Base-by-base conservation (phyloP, 2,329 filamentous ascomycete species). In the Penicillium carneum region DNA sequence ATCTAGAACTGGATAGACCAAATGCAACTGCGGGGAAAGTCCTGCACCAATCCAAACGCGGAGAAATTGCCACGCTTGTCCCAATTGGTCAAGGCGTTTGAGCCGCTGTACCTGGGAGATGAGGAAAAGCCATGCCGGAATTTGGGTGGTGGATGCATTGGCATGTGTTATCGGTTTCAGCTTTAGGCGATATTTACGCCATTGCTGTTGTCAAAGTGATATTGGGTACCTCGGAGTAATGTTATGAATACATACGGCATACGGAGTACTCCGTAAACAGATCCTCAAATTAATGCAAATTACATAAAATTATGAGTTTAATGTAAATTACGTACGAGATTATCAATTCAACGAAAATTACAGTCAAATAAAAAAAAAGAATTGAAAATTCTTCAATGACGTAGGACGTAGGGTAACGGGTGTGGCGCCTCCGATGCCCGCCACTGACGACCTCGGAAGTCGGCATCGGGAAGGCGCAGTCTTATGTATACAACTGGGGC, bases 1-100 rank as follows among this genome's bases (percentile, higher is more conserved):
- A 52, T 26, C 1, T 31, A 10, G 18, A 38, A 7, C 4, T 20
- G 23, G n/a, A n/a, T 47, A 34, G 18, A 31, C 29, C 33, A 33
- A 34, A 5, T 26, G 41, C 9, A 29, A n/a, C 41, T 31, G 56
- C n/a, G 56, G 34, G 50, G 34, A 29, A 34, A 47, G 18, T 26
- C n/a, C 10, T 18, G 42, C 23, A 23, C 23, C 34, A 39, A 39
- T 41, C 11, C 43, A 26, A 41, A 48, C 9, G 18, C 42, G 33
- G 50, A 41, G 34, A 7, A 14, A n/a, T 20, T 39, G 14, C 1
- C 18, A 36, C 56, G 26, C 57, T 59, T 59, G 26, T 45, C 57
- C 46, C 38, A 12, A 57, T 57, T 38, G 10, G 57, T 45, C 57
- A 60, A 57, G 57, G 57, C 45, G n/a, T 60, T 60, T 29, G 38